Base-by-base conservation (phyloP, 441 rosid genomes). In the Populus tomentosa region DNA sequence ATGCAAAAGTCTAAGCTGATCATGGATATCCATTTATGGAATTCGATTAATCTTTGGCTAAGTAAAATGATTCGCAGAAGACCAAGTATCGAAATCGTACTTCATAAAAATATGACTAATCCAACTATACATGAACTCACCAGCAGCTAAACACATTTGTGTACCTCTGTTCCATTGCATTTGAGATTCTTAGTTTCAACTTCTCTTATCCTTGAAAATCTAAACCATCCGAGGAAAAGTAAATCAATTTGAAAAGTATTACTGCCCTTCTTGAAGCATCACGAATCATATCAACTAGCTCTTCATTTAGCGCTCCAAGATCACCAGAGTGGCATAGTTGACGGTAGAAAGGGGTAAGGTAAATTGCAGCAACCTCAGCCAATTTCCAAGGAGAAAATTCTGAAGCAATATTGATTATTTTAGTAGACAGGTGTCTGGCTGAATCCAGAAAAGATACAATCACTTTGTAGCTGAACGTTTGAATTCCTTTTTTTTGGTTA, bases 281-380 rank as follows among this genome's bases (percentile, higher is more conserved):
- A 30, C 97, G 89, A 38, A 94, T 88, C 86, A 92, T 85, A 64
- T 92, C 94, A 33, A 88, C 85, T 32, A 94, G 81, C 64, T 79
- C 82, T 32, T 92, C 97, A 72, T 92, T 96, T 73, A 91, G 71
- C 61, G 77, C 86, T 77, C 89, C 92, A 42, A 90, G 89, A 28
- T 82, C 94, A 40, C 95, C 95, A 13, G 94, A 84, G 35, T 91
- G 91, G 13, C 85, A 84, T 35, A 91, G 89, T 74, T 89, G 90
- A 75, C 84, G 82, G 72, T 86, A 88, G 2, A 79, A 79, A 61
- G 88, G 94, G 74, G 94, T 97, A 59, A 90, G 82, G 68, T 76
- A 80, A 77, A 77, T 71, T 20, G 95, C 97, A 20, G 95, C 90
- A 8, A 89, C 87, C 80, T 89, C 97, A 40, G 84, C 95, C 80